Base-by-base conservation (phyloP, 495 filamentous ascomycete species). In the Penicilliopsis zonata region DNA sequence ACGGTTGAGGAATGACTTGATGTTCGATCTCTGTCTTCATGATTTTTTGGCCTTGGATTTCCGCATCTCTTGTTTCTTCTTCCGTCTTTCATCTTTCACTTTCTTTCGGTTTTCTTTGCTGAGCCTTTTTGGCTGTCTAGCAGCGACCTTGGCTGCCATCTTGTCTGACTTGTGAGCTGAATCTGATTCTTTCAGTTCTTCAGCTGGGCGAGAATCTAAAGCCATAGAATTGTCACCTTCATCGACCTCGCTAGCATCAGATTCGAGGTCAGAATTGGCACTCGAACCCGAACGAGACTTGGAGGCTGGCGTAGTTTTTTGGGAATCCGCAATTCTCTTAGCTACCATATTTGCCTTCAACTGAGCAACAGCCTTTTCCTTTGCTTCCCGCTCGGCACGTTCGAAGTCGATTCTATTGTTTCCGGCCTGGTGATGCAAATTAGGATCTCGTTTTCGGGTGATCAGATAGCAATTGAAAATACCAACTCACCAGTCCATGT, bases 401-500 rank as follows among this genome's bases (percentile, higher is more conserved):
- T 73, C 63, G 3, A 68, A 35, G 30, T 76, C 72, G 30, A 65
- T 53, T 44, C 72, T 72, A 9, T 80, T 68, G 41, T 82, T 82
- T 18, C 76, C 77, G 35, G 72, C 59, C 74, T 77, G 30, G 17
- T 34, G 1, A 32, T 13, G 26, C 41, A 21, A 49, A 41, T 41
- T 17, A 34, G 30, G 23, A 13, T 18, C 30, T 12, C 24, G 25
- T 28, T 35, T 27, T 14, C 10, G 10, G 24, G 8, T 5, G 7
- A 4, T 12, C 13, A 13, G 0, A n/a, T n/a, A n/a, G n/a, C n/a
- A n/a, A n/a, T n/a, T n/a, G 26, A 10, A 36, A 30, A 8, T 18
- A 17, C 17, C 18, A 31, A 63, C 63, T 42, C 57, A 80, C 82
- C 43, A 96, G 58, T 37, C 78, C 83, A 38, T 81, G 67, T 45